Evolutionary conservation across 805 yeast genomes (phyloP).

Genomic region (Blastobotrys parvus): DNA sequence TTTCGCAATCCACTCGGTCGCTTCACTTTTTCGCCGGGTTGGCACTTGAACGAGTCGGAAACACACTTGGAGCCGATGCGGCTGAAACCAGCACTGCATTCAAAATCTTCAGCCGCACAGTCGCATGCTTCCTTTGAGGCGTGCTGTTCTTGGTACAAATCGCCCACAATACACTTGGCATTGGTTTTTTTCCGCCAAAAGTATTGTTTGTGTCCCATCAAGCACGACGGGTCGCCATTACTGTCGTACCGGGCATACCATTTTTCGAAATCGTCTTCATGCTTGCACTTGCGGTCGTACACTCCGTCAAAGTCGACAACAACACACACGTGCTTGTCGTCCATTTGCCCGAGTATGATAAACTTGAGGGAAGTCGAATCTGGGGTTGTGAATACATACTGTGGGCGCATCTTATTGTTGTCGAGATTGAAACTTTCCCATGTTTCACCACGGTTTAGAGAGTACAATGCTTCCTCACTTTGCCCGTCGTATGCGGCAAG

Average conservation of each 20-base stretch:
- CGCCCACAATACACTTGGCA: constrained; percentile 53
- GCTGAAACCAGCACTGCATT: constrained; percentile 52
- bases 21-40: constrained; percentile 25
- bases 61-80: constrained; percentile 38
- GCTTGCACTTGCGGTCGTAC: constrained; percentile 19
- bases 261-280: constrained; percentile 50
- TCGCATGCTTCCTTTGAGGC: constrained; percentile 47
- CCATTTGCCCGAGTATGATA: constrained; percentile 37
- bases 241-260: constrained; percentile 42
- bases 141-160: constrained; percentile 30
- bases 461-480: constrained; percentile 38
- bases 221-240: constrained; percentile 37
- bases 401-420: constrained; percentile 32
- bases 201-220: constrained; percentile 60
- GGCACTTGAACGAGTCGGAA: constrained; percentile 27
- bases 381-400: constrained; percentile 44
- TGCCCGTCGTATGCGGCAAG: constrained; percentile 40
- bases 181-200: constrained; percentile 56
- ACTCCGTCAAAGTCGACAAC: constrained; percentile 41
- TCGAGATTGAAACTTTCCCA: constrained; percentile 52
- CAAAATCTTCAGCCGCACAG: constrained; percentile 60
- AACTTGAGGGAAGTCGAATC: constrained; percentile 65
- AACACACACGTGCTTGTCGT: constrained; percentile 42
- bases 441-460: constrained; percentile 64
- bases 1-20: constrained; percentile 34